phyloP scores from a whole-genome alignment of 1,284 basidiomycete genomes.

The Puccinia brachypodii region DNA sequence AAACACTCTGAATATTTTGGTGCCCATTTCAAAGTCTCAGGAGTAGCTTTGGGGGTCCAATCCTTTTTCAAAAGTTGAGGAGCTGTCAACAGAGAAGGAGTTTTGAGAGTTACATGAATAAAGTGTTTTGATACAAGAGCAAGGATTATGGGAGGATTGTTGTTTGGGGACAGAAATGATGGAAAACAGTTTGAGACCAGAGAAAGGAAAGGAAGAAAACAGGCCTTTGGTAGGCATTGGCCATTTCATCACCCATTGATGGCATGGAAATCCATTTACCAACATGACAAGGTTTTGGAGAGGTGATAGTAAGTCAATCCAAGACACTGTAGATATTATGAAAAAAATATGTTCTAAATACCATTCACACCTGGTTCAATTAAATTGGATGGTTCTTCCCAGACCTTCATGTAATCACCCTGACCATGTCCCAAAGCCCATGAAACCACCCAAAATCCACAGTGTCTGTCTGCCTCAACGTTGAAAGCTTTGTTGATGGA shows the following conservation, averaged over 20 bases:
- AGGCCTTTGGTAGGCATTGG: background rate
- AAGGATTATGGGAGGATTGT: background rate
- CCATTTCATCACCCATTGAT: background rate
- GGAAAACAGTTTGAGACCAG: slow-evolving; percentile 5
- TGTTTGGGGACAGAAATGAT: background rate
- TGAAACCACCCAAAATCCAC: no score
- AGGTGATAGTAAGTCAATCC: no score
- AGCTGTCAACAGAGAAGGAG: background rate
- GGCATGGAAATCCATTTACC: background rate
- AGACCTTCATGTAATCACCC: no score
- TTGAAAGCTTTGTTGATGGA: no score
- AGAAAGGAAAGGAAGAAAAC: background rate
- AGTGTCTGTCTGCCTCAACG: no score
- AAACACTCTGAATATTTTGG: background rate
- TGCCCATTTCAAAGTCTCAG: background rate
- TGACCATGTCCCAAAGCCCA: no score
- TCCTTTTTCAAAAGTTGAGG: background rate
- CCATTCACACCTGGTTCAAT: background rate
- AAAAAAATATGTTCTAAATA: background rate
- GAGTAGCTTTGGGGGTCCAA: background rate
- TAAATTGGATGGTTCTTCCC: background rate
- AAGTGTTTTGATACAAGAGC: background rate
- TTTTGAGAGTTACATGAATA: background rate
- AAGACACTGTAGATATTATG: no score
- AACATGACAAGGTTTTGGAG: background rate